Conservation (phyloP, 345 rosid species). For the Kandelia obovata region DNA sequence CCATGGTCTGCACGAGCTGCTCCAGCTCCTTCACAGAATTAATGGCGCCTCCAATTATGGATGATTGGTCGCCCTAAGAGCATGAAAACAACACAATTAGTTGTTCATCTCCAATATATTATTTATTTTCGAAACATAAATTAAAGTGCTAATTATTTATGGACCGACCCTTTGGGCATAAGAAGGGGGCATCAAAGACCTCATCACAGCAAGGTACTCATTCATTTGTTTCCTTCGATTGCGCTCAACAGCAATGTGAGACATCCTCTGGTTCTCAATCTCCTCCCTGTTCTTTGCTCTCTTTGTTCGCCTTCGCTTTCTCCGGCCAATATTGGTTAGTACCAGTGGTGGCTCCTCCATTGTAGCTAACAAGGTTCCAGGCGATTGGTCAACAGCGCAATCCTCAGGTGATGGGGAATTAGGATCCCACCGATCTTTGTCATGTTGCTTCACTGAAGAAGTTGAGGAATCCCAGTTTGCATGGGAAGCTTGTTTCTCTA, state of each 20-base stretch:
- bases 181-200: conserved; percentile 85
- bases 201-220: conserved; percentile 70
- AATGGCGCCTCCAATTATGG: conserved; percentile 87
- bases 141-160: not conserved
- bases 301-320: conserved; percentile 63
- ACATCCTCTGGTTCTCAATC: conserved; percentile 87
- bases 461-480: conserved; percentile 32
- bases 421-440: conserved; percentile 29
- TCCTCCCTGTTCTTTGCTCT: conserved; percentile 77
- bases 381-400: conserved; percentile 18
- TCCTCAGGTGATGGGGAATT: conserved; percentile 39
- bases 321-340: conserved; percentile 24
- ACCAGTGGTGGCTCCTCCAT: conserved; percentile 17
- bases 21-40: conserved; percentile 86
- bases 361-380: not conserved
- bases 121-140: not conserved
- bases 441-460: conserved; percentile 29
- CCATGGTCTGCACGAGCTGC: conserved; percentile 68
- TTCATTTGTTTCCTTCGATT: conserved; percentile 97
- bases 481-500: conserved; percentile 22
- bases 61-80: conserved; percentile 85
- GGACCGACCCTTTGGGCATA: conserved; percentile 80
- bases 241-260: conserved; percentile 90
- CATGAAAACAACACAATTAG: not conserved
- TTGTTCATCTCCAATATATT: not conserved